Conservation (phyloP, 179 eudicot genomes). For the Sideroxylon spinosum region DNA sequence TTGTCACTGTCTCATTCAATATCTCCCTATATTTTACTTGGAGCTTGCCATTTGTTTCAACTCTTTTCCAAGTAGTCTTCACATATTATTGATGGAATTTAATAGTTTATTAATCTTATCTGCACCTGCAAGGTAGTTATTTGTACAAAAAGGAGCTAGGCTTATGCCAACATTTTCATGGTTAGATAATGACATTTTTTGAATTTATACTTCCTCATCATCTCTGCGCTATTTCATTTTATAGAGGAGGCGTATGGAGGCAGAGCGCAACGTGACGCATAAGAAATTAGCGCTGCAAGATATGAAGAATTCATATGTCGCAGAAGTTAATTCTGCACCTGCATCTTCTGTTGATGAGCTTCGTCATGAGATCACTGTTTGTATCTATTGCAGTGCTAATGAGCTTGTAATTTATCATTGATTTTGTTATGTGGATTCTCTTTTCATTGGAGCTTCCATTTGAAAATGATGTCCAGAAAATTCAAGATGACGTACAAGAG, state of each 20-base stretch:
- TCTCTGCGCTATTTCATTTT: not conserved
- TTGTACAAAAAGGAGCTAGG: not conserved
- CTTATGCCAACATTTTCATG: not conserved
- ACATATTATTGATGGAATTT: not conserved
- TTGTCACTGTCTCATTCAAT: not conserved
- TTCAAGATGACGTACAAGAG: constrained; percentile 49
- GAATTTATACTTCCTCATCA: not conserved
- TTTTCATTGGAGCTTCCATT: constrained; percentile 17
- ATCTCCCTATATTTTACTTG: not conserved
- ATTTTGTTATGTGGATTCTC: constrained; percentile 12
- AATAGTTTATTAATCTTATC: not conserved
- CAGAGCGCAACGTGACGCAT: constrained; percentile 33
- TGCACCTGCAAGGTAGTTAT: not conserved
- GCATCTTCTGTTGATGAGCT: constrained; percentile 75
- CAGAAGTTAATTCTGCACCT: constrained; percentile 48
- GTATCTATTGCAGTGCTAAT: constrained; percentile 25
- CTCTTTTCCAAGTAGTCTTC: not conserved
- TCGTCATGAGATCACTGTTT: constrained; percentile 59
- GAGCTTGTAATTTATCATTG: constrained; percentile 1
- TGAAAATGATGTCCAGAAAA: constrained; percentile 36
- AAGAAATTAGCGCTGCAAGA: constrained; percentile 60
- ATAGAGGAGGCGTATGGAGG: constrained; percentile 53
- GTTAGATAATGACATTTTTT: not conserved
- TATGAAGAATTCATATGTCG: constrained; percentile 45
- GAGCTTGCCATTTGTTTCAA: too few species aligned